phyloP scores from a whole-genome alignment of 805 yeast species.

The Candida maesae region DNA sequence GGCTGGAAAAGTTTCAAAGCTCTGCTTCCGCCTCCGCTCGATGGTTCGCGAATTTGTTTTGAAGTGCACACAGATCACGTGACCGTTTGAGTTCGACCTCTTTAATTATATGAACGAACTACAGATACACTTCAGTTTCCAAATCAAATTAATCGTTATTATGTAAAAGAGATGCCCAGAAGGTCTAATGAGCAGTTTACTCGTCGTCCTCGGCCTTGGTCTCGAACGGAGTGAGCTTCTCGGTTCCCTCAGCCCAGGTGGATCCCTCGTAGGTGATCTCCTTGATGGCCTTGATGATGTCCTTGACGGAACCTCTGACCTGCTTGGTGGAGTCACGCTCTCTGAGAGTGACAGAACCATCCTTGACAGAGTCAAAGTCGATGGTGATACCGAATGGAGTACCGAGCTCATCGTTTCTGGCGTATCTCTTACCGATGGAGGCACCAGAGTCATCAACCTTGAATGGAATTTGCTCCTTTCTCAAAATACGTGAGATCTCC shows the following conservation, averaged over 20 bases:
- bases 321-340: slow-evolving; percentile 97
- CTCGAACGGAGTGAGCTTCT: slow-evolving; percentile 67
- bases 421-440: slow-evolving; percentile 95
- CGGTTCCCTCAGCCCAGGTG: slow-evolving; percentile 85
- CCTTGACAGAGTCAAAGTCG: slow-evolving; percentile 89
- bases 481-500: slow-evolving; percentile 65
- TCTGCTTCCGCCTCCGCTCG: no score
- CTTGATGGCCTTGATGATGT: slow-evolving; percentile 69
- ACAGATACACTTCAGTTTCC: no score
- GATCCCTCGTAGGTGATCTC: slow-evolving; percentile 69
- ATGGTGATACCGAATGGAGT: slow-evolving; percentile 98
- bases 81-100: no score
- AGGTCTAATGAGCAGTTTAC: slow-evolving; percentile 12
- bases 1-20: slow-evolving; percentile 13
- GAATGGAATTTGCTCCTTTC: slow-evolving; percentile 82
- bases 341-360: slow-evolving; percentile 87
- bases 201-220: slow-evolving; percentile 47
- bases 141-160: no score
- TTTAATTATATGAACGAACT: no score
- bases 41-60: no score
- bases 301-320: slow-evolving; percentile 85
- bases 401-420: slow-evolving; percentile 98
- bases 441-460: slow-evolving; percentile 97
- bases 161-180: neutral
- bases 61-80: no score